Conservation (phyloP, 1,139 yeast genomes). For the Pichia sp. region DNA sequence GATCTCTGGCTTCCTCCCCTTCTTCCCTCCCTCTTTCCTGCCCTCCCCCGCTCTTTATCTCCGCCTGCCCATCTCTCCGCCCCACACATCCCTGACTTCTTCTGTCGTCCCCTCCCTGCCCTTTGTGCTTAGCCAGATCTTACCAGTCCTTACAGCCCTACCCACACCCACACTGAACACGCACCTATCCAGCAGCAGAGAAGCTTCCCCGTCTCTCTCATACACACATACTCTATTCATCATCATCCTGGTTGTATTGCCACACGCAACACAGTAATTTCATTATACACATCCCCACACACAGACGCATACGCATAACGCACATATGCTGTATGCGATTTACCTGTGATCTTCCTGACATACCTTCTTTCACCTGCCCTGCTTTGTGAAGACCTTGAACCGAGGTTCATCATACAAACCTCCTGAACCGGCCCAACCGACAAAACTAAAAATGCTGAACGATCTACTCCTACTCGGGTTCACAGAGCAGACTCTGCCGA, state of each 20-base stretch:
- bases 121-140: no score
- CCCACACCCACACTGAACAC: no score
- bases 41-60: not conserved
- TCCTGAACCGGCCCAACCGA: not conserved
- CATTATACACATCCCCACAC: not conserved
- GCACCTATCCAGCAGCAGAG: no score
- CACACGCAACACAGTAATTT: not conserved
- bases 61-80: not conserved
- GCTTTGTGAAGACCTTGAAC: not conserved
- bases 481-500: not conserved
- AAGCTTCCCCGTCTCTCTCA: no score
- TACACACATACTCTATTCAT: no score
- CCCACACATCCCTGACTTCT: not conserved
- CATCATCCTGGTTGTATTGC: no score
- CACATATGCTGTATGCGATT: not conserved
- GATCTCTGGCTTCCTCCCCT: not conserved
- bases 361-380: not conserved
- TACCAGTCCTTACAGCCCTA: no score
- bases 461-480: conserved; percentile 9
- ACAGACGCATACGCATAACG: not conserved
- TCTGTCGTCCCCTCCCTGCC: not conserved
- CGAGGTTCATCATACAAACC: not conserved
- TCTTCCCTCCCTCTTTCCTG: not conserved
- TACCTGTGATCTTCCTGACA: not conserved
- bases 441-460: conserved; percentile 1